Conservation (phyloP, 2,329 filamentous ascomycete species). For the Colletotrichum cereale region DNA sequence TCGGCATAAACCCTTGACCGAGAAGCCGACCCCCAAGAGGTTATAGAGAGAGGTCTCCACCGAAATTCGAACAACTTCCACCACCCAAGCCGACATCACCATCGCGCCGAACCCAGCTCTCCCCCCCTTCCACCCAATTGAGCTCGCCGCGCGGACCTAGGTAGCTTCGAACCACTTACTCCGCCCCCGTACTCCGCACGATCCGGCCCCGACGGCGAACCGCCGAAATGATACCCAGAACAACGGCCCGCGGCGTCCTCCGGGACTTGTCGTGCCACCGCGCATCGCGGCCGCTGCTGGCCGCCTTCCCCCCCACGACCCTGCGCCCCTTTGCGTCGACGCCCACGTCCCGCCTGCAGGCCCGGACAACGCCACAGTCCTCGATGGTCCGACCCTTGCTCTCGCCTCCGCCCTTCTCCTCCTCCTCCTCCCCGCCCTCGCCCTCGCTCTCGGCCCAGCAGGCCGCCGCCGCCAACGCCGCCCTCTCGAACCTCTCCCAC, state of each 20-base stretch:
- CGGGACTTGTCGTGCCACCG: conserved; percentile 29
- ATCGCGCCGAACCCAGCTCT: neutral
- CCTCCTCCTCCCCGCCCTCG: neutral
- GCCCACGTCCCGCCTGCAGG: conserved; percentile 9
- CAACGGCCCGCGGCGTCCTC: conserved; percentile 26
- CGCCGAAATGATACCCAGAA: conserved; percentile 27
- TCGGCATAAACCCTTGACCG: conserved; percentile 11
- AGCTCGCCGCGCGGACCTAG: neutral
- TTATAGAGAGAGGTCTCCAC: conserved; percentile 29
- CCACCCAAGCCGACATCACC: neutral
- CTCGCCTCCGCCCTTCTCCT: neutral
- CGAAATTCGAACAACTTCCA: conserved; percentile 16
- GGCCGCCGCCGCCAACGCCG: conserved; percentile 19
- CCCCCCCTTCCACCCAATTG: too few relatives aligned
- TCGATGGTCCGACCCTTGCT: neutral
- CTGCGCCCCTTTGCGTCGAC: conserved; percentile 32
- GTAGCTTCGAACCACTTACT: neutral
- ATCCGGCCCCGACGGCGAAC: neutral
- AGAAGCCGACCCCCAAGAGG: neutral
- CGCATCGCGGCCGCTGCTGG: conserved; percentile 17
- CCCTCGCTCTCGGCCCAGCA: conserved; percentile 1
- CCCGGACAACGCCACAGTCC: neutral
- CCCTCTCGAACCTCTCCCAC: conserved; percentile 40
- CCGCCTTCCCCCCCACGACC: neutral
- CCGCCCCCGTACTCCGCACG: neutral